Base-by-base conservation (phyloP, 176 grass and related monocot species). In the Carex parvula region DNA sequence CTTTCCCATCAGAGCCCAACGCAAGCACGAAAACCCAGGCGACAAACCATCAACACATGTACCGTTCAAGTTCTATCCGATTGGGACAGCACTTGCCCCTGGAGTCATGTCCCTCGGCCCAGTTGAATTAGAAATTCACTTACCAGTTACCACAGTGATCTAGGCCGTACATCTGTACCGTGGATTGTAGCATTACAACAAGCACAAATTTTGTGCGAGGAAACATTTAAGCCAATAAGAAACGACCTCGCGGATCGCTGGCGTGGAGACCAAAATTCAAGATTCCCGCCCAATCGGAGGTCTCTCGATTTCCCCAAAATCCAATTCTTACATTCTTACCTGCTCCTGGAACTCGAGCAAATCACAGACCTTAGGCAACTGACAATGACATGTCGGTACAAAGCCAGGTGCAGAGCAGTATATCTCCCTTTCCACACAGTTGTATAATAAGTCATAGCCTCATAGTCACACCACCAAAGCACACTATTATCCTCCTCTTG, bases 231-330 rank as follows among this genome's bases (percentile, higher is more conserved):
- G 81, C 86, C 26, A 79, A 84, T 84, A 15, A 10, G 44, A 61
- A 60, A 13, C 21, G 8, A 52, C 39, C 87, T 50, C 81, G 52
- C 82, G 87, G 87, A 88, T 88, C 61, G 60, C 48, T 81, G 78
- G 66, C 87, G 81, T 88, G 87, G 84, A 18, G 32, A 26, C 5
- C 8, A 79, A 32, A 55, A 33, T 86, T 80, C 35, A 53, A 78
- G 73, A 79, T 66, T 85, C 84, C 75, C 84, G 73, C 84, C 75
- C 75, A 81, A 86, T 79, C 62, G 60, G 32, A 50, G 32, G 22
- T 30, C 37, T 21, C 18, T 70, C 12, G 24, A 8, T 80, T 80
- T 37, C 62, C 24, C 69, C 30, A 33, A 82, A 87, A 42, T 5
- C 32, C 41, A 60, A 32, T 58, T 68, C 7, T 2, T 52, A 22